phyloP scores from a whole-genome alignment of 1,139 yeast species.

The Waltiozyma sp. region DNA sequence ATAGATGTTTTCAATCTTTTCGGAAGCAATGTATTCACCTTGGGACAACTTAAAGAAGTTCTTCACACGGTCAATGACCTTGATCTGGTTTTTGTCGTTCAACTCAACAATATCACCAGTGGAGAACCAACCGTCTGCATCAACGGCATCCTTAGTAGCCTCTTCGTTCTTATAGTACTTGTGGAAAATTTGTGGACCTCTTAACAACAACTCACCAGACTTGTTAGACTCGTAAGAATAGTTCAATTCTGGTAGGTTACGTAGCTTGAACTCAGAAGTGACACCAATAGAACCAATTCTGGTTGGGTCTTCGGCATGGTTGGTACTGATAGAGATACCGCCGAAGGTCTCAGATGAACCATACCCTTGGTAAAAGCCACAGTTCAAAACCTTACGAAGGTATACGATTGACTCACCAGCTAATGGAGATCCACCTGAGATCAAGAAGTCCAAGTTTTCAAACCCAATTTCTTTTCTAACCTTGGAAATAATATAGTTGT shows the following conservation, averaged over 20 bases:
- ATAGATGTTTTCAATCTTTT: constrained; percentile 39
- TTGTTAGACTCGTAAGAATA: constrained; percentile 30
- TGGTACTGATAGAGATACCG: constrained; percentile 30
- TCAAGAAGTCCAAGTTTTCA: constrained; percentile 25
- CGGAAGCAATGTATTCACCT: constrained; percentile 51
- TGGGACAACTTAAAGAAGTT: constrained; percentile 46
- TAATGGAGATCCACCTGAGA: constrained; percentile 46
- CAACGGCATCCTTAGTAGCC: constrained; percentile 27
- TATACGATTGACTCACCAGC: constrained; percentile 34
- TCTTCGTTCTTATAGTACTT: constrained; percentile 35
- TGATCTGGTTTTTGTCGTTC: constrained; percentile 28
- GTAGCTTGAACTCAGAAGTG: constrained; percentile 35
- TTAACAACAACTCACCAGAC: constrained; percentile 37
- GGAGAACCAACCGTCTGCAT: constrained; percentile 44
- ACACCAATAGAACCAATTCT: constrained; percentile 43
- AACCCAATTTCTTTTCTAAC: constrained; percentile 34
- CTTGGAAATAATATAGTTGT: constrained; percentile 29
- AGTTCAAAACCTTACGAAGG: constrained; percentile 34
- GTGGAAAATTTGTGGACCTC: constrained; percentile 39
- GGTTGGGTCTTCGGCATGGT: constrained; percentile 36
- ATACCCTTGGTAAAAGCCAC: constrained; percentile 41
- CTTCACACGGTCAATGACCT: constrained; percentile 41
- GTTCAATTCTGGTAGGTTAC: constrained; percentile 43
- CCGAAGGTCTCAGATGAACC: constrained; percentile 47
- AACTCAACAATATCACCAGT: constrained; percentile 47